A percentile compares a stretch with the other conserved stretches of the same genome.
Conservation (phyloP, 1,284 basidiomycete genomes). For the Irpex rosettiformis region DNA sequence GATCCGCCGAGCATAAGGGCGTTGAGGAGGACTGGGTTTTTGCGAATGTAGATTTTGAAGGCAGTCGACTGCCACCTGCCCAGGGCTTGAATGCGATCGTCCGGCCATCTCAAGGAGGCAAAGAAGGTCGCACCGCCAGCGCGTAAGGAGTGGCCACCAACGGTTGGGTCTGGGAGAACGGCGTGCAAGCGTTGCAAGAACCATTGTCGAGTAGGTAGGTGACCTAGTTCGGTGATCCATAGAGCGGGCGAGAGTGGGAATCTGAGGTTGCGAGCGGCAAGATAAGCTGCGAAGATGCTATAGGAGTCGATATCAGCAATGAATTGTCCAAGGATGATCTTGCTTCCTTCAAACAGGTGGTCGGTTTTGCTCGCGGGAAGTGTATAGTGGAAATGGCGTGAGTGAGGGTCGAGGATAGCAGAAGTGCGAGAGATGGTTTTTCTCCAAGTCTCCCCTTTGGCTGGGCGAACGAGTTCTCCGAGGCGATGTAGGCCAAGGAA, state of each 20-base stretch:
- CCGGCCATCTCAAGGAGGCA: constrained; percentile 27
- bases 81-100: constrained; percentile 30
- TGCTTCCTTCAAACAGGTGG: constrained; percentile 25
- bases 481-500: constrained; percentile 31
- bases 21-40: constrained; percentile 30
- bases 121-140: constrained; percentile 35
- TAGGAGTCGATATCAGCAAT: constrained; percentile 11
- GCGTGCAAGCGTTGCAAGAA: constrained; percentile 17
- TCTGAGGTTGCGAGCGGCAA: constrained; percentile 20
- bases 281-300: constrained; percentile 19
- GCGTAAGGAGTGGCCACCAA: constrained; percentile 33
- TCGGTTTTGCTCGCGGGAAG: constrained; percentile 33
- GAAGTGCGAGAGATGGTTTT: constrained; percentile 22
- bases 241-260: constrained; percentile 21
- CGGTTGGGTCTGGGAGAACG: constrained; percentile 13
- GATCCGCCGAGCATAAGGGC: too few species aligned
- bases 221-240: constrained; percentile 16
- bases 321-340: constrained; percentile 17
- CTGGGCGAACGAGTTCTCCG: constrained; percentile 27
- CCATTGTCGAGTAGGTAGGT: constrained; percentile 25
- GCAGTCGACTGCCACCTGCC: constrained; percentile 35
- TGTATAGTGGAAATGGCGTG: constrained; percentile 16
- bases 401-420: constrained; percentile 1
- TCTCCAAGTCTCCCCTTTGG: constrained; percentile 15
- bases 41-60: constrained; percentile 33